Base-by-base conservation (phyloP, 1,139 yeast species). In the Wickerhamomyces sp. region DNA sequence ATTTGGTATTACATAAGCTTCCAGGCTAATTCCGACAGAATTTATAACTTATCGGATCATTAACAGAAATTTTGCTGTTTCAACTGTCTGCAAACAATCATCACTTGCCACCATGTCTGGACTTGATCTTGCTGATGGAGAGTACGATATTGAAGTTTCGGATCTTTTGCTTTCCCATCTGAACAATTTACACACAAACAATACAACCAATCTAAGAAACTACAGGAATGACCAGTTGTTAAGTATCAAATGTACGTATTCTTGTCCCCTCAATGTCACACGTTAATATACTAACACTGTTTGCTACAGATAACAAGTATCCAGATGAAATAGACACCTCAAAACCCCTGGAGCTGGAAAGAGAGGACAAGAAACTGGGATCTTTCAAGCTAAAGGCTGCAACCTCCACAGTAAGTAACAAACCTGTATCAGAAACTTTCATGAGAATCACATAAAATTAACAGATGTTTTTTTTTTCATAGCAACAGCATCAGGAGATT, bases 101-200 rank as follows among this genome's bases (percentile, higher is more conserved):
- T 8, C 24, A 8, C 7, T 10, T 7, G 24, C 6, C n/a, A 24
- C 27, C 9, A 33, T 42, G 42, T 27, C 40, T 7, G 21, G 21
- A 9, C 41, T 41, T 27, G 41, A 31, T 16, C 35, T 54, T 20
- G 40, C 52, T 0, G 58, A 54, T 31, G 58, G 58, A 4, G 58
- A 52, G 37, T 54, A 54, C 41, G 48, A 45, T 6, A 33, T 54
- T 4, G 47, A 41, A 8, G 22, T 54, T 2, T 38, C 49, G 4
- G 54, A 49, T 13, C 28, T 43, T 4, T 39, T 51, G n/a, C 33
- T 34, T 8, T 9, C 19, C 4, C 36, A 27, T 14, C 14, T 33
- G 19, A 7, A 13, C 17, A 33, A 26, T 15, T 12, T 33, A 10
- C 25, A 33, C 15, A 19, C 36, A 20, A 33, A 33, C 20, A 26